Evolutionary conservation across 805 yeast species (phyloP), one percentile per base, ranked within the genome.

Genomic region (Kodamaea hsintzibuensis): DNA sequence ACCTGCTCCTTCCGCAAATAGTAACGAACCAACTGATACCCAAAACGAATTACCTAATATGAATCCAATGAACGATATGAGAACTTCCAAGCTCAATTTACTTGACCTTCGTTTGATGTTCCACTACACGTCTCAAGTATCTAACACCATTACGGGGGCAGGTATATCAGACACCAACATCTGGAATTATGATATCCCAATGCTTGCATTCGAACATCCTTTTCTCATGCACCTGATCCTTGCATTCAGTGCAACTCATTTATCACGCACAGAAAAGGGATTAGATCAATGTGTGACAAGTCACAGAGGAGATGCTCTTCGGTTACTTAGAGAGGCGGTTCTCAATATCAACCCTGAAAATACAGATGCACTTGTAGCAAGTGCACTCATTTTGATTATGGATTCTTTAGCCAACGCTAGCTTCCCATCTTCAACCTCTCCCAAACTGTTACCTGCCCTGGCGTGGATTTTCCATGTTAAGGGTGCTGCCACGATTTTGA

Each of bases 391-490:
- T 39, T 74, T 93, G 53, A 91, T 91, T 52, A 89, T 93, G 89
- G 98, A 93, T 67, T 89, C 98, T 0, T 74, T 91, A 59, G 98
- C 98, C 2, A 92, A 92, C 69, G 98, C 97, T 0, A 82, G 86
- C 2, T 73, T 81, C 47, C 96, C 83, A 45, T 66, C 70, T 45
- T 70, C 72, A 35, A 72, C 77, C 2, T 71, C 76, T 2, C 66
- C 67, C 7, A 82, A 81, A 59, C 85, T 91, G 2, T 70, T 91
- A 54, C 96, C 97, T 1, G 92, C 98, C 1, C 85, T 95, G 2
- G 96, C 98, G 0, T 93, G 98, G 98, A 85, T 93, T 53, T 95
- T 90, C 76, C 98, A 93, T 64, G 97, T 93, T 10, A 89, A 95
- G 62, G 98, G 98, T 33, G 97, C 98, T 0, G 97, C 97, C 5